Conservation (phyloP, 2,329 filamentous ascomycete genomes). For the Fusarium aywerte region DNA sequence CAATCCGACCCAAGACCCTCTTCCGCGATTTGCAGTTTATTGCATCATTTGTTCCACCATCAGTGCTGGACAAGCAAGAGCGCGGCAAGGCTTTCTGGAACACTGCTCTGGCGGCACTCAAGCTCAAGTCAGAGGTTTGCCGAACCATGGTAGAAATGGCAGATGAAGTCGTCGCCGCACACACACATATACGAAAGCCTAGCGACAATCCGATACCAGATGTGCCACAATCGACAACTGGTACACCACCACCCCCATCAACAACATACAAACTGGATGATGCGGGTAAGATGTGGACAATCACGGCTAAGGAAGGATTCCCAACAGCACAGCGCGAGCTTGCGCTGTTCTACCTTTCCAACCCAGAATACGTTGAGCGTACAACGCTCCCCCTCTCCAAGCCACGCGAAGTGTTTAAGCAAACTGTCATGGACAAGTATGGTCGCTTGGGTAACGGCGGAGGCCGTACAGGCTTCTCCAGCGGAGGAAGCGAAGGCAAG, state of each 20-base stretch:
- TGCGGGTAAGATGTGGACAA: conserved; percentile 88
- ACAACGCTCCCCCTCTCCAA: conserved; percentile 86
- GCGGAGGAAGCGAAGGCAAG: conserved; percentile 44
- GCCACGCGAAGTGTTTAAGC: conserved; percentile 90
- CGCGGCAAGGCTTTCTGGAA: conserved; percentile 88
- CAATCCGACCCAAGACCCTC: conserved; percentile 79
- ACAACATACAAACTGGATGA: conserved; percentile 79
- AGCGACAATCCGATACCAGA: conserved; percentile 49
- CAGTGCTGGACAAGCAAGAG: conserved; percentile 70
- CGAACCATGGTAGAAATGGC: conserved; percentile 77
- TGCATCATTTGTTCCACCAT: conserved; percentile 70
- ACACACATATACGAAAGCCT: conserved; percentile 70
- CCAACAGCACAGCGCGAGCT: conserved; percentile 91
- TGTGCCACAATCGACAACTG: conserved; percentile 51
- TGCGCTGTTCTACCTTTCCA: conserved; percentile 90
- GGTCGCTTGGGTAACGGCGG: conserved; percentile 53
- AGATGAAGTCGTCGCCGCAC: conserved; percentile 66
- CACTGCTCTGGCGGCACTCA: conserved; percentile 86
- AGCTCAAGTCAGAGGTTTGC: conserved; percentile 87
- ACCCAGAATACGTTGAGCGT: conserved; percentile 84
- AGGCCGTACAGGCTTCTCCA: conserved; percentile 34
- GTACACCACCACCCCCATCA: conserved; percentile 60
- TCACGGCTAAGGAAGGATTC: conserved; percentile 88
- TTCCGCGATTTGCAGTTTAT: conserved; percentile 85
- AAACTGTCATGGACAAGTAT: conserved; percentile 80